Percentiles rank a stretch among this genome's conserved stretches.
Evolutionary conservation across 306 rosid species (phyloP).

Genomic region (Vigna angularis): DNA sequence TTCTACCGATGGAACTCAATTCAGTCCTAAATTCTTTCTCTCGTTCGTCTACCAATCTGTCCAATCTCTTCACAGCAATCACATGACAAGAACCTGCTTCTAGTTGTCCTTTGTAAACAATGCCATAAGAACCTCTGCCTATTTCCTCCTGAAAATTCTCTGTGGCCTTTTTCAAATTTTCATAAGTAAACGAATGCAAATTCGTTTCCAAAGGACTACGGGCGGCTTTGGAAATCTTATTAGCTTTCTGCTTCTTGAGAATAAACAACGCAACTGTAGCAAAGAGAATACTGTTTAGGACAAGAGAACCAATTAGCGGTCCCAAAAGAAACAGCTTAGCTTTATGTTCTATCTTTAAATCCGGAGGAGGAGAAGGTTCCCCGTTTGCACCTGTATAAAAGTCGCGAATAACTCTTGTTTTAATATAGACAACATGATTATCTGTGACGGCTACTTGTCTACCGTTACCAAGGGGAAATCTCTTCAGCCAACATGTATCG

Average conservation of each 20-base stretch:
- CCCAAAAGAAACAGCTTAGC: slow-evolving; percentile 36
- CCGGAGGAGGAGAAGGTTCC: neutral
- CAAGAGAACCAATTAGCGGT: slow-evolving; percentile 44
- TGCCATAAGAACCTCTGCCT: slow-evolving; percentile 59
- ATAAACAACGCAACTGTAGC: slow-evolving; percentile 18
- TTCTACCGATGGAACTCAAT: slow-evolving; percentile 51
- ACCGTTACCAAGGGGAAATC: slow-evolving; percentile 53
- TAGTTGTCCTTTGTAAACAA: slow-evolving; percentile 54
- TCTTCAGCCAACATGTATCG: slow-evolving; percentile 50
- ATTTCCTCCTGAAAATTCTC: slow-evolving; percentile 41
- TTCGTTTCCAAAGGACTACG: slow-evolving; percentile 45
- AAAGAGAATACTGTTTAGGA: slow-evolving; percentile 33
- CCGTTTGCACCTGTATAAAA: neutral
- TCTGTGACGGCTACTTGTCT: neutral
- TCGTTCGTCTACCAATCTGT: slow-evolving; percentile 50
- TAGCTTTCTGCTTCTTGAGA: slow-evolving; percentile 23
- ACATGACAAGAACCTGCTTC: slow-evolving; percentile 9
- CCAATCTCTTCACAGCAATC: slow-evolving; percentile 55
- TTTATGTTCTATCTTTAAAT: neutral
- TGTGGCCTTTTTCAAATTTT: slow-evolving; percentile 50
- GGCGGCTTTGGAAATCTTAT: slow-evolving; percentile 24
- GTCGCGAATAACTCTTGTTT: slow-evolving; percentile 36
- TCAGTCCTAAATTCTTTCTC: slow-evolving; percentile 56
- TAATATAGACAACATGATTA: slow-evolving; percentile 28
- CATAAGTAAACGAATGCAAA: slow-evolving; percentile 44